Conservation (phyloP, 2,329 filamentous ascomycete species). For the Tolypocladium ophioglossoides region DNA sequence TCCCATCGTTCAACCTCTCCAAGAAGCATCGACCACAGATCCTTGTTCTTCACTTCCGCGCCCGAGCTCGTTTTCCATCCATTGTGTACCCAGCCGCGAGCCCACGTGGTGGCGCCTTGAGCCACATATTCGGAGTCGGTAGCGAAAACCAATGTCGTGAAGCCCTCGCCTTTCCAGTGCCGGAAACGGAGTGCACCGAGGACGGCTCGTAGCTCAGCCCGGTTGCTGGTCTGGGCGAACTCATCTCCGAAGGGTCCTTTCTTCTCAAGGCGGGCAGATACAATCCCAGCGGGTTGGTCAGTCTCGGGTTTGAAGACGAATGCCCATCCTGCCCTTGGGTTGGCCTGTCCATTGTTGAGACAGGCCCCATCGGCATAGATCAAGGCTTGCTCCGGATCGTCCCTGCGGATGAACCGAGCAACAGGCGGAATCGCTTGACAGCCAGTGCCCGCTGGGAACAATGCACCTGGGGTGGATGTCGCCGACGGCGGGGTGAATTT, state of each 20-base stretch:
- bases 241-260: constrained; percentile 28
- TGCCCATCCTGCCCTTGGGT: constrained; percentile 28
- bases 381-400: constrained; percentile 15
- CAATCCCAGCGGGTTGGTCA: background rate
- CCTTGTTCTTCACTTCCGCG: constrained; percentile 3
- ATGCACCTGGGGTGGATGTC: background rate
- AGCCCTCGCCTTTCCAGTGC: background rate
- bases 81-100: background rate
- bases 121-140: constrained; percentile 3
- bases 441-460: constrained; percentile 2
- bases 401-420: constrained; percentile 5
- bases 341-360: constrained; percentile 25
- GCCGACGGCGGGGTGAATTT: constrained; percentile 5
- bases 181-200: constrained; percentile 1
- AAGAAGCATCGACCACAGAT: constrained; percentile 4
- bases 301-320: constrained; percentile 15
- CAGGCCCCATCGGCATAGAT: constrained; percentile 36
- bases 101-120: constrained; percentile 1
- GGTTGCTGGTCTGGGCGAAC: constrained; percentile 31
- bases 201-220: constrained; percentile 3
- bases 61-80: constrained; percentile 1
- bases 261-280: constrained; percentile 26
- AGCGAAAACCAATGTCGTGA: constrained; percentile 1
- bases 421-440: background rate
- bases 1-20: background rate